These are phyloP conservation scores for Blastobotrys terrestris DNA, from an alignment of 805 yeast genomes.

Conservation along the genomic window DNA sequence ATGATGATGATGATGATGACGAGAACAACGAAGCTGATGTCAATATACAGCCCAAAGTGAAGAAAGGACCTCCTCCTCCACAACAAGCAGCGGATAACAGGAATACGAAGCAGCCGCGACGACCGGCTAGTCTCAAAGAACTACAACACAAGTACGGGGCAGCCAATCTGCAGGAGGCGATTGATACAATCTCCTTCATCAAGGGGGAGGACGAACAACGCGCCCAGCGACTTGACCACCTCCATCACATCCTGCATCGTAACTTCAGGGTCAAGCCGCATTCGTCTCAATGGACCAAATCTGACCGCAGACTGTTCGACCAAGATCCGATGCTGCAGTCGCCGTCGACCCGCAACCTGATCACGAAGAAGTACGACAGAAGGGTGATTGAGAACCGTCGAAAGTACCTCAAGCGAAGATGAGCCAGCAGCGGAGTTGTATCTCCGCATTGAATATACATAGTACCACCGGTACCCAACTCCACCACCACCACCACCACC, in stretches of 20 bases:
- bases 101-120: background rate
- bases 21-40: too few relatives aligned
- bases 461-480: too few relatives aligned
- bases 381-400: constrained; percentile 1
- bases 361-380: background rate
- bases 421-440: too few relatives aligned
- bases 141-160: background rate
- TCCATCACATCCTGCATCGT: background rate
- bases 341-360: background rate
- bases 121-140: background rate
- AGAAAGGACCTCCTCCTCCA: too few relatives aligned
- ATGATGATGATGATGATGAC: background rate
- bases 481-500: background rate
- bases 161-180: background rate
- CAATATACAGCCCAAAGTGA: too few relatives aligned
- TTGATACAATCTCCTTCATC: background rate
- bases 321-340: background rate
- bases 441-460: background rate
- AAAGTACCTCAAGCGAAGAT: background rate
- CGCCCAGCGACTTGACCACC: background rate
- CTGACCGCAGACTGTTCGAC: background rate
- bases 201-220: background rate
- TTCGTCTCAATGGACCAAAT: background rate
- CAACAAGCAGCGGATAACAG: too few relatives aligned
- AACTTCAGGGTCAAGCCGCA: background rate